Percentiles rank a stretch among this genome's conserved stretches.
These are phyloP conservation scores for Solanum acaule DNA, from an alignment of 257 asterid genomes.

Conservation along the genomic window DNA sequence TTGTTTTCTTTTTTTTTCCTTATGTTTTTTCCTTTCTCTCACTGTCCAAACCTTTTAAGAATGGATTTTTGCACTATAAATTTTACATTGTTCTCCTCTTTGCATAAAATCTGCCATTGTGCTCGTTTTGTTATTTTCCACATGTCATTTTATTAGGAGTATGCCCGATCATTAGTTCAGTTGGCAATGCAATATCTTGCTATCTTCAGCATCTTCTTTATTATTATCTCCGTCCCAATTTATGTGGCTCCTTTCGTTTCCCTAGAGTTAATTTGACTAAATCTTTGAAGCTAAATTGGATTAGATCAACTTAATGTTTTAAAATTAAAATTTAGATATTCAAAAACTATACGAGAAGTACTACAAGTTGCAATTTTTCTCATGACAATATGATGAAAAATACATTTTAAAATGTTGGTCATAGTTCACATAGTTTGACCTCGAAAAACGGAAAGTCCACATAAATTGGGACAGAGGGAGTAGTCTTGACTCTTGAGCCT, in stretches of 20 bases:
- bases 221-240: background rate
- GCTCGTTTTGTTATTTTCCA: background rate
- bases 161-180: background rate
- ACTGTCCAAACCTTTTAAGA: background rate
- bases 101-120: background rate
- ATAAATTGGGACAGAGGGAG: background rate
- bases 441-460: background rate
- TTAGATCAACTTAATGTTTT: background rate
- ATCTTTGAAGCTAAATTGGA: background rate
- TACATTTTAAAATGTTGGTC: background rate
- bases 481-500: background rate
- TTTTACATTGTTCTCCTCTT: background rate
- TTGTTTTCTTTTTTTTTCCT: background rate
- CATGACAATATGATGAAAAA: background rate
- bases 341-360: background rate
- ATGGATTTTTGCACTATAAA: background rate
- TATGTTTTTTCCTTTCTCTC: background rate
- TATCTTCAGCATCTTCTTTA: background rate
- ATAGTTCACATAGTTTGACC: background rate
- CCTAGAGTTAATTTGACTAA: background rate
- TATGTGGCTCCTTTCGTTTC: background rate
- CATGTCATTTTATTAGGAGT: background rate
- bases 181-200: background rate
- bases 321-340: background rate
- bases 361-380: too few relatives aligned